phyloP scores from a whole-genome alignment of 768 basidiomycete genomes.

The Agrocybe praecox region DNA sequence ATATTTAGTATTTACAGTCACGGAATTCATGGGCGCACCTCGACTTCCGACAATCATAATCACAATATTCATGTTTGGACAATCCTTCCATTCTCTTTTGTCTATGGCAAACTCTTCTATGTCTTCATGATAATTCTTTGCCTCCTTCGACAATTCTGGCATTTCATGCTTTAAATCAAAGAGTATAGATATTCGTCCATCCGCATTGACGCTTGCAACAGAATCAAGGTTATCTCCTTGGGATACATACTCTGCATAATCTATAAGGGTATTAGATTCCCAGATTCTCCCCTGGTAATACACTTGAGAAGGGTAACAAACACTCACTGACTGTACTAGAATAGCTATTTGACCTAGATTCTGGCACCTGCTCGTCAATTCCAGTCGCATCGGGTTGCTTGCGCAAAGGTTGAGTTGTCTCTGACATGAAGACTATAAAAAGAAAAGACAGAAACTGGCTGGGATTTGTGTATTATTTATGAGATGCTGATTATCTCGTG shows the following conservation, averaged over 20 bases:
- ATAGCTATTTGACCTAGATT: too few species aligned
- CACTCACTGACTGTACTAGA: too few species aligned
- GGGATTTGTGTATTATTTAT: too few species aligned
- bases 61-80: slow-evolving; percentile 54
- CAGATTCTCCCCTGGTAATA: too few species aligned
- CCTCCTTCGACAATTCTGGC: slow-evolving; percentile 50
- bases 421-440: too few species aligned
- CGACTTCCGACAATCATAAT: slow-evolving; percentile 71
- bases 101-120: slow-evolving; percentile 56
- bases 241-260: slow-evolving; percentile 40
- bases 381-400: too few species aligned
- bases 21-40: slow-evolving; percentile 34
- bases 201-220: slow-evolving; percentile 38
- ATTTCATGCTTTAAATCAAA: slow-evolving; percentile 50
- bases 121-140: slow-evolving; percentile 33
- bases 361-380: too few species aligned
- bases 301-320: too few species aligned
- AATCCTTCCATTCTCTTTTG: slow-evolving; percentile 32
- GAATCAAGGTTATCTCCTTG: slow-evolving; percentile 45
- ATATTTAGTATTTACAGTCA: too few species aligned
- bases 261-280: slow-evolving; percentile 14
- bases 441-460: too few species aligned
- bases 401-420: too few species aligned
- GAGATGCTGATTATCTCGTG: too few species aligned
- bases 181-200: slow-evolving; percentile 49